phyloP scores from a whole-genome alignment of 192 early-diverging fungal species.

The Powellomyces hirtus region DNA sequence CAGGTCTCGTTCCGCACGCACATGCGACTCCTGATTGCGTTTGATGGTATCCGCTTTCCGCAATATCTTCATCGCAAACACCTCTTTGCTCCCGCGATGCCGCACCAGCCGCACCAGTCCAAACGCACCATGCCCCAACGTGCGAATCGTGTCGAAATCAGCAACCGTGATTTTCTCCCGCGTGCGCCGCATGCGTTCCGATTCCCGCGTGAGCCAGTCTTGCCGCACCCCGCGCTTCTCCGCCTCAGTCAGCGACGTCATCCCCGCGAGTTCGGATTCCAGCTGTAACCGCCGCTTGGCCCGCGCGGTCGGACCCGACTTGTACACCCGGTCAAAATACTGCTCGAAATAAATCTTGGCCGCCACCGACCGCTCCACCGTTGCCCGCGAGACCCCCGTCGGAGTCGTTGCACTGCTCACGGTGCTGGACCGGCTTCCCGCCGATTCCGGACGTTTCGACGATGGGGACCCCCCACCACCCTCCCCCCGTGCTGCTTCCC shows the following conservation, averaged over 20 bases:
- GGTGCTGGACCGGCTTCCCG: not conserved
- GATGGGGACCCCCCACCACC: no score
- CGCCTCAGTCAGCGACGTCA: slow-evolving; percentile 39
- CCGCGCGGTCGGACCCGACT: slow-evolving; percentile 43
- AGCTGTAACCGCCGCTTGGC: slow-evolving; percentile 49
- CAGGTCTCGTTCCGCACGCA: slow-evolving; percentile 47
- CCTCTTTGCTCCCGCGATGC: slow-evolving; percentile 43
- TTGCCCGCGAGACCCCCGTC: slow-evolving; percentile 33
- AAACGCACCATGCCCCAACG: slow-evolving; percentile 60
- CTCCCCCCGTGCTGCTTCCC: not conserved
- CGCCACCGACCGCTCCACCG: slow-evolving; percentile 60
- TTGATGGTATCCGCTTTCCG: slow-evolving; percentile 40
- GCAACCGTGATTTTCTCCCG: slow-evolving; percentile 36
- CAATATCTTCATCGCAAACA: slow-evolving; percentile 55
- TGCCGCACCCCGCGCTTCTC: slow-evolving; percentile 51
- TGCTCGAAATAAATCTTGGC: slow-evolving; percentile 62
- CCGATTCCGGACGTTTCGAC: not conserved
- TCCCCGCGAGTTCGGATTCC: slow-evolving; percentile 48
- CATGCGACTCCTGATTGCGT: slow-evolving; percentile 46
- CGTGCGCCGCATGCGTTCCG: slow-evolving; percentile 49
- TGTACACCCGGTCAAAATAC: slow-evolving; percentile 55
- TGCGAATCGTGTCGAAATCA: slow-evolving; percentile 55
- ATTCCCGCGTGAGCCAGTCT: slow-evolving; percentile 51
- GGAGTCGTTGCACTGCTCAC: not conserved
- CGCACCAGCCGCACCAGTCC: slow-evolving; percentile 58